These are phyloP conservation scores for Aspergillus terreus DNA, from an alignment of 2,329 filamentous ascomycete species.

Conservation along the genomic window DNA sequence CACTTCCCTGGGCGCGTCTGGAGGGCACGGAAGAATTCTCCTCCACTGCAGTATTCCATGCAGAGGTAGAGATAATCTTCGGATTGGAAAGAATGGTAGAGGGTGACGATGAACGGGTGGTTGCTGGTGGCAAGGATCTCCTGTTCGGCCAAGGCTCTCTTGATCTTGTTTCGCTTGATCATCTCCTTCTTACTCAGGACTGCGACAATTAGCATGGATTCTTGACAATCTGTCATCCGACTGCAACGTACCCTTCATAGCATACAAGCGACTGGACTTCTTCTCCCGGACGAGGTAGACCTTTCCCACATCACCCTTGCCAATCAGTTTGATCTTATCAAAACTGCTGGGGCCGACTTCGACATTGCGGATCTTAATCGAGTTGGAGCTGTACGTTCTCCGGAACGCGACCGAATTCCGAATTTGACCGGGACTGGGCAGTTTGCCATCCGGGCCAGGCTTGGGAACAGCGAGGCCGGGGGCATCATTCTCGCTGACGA, in stretches of 20 bases:
- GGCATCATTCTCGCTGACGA: conserved; percentile 45
- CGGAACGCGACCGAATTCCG: conserved; percentile 71
- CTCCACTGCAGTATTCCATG: conserved; percentile 99
- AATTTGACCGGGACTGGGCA: conserved; percentile 64
- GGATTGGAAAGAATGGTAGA: conserved; percentile 98
- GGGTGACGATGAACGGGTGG: conserved; percentile 96
- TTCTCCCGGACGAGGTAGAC: conserved; percentile 97
- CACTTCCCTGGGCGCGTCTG: conserved; percentile 97
- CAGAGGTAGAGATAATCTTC: conserved; percentile 98
- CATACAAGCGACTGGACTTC: conserved; percentile 91
- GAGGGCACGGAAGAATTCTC: conserved; percentile 94
- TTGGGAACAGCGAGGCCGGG: conserved; percentile 27
- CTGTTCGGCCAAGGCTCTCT: conserved; percentile 93
- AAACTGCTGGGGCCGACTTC: conserved; percentile 95
- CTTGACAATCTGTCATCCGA: not conserved
- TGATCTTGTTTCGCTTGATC: conserved; percentile 99
- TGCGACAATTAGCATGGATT: conserved; percentile 47
- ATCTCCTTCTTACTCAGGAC: conserved; percentile 99
- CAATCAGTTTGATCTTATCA: conserved; percentile 99
- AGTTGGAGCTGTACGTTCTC: conserved; percentile 97
- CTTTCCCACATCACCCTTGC: conserved; percentile 97
- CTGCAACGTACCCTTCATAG: conserved; percentile 84
- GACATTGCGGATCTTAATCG: conserved; percentile 96
- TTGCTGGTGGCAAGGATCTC: conserved; percentile 98
- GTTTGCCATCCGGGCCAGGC: conserved; percentile 55